phyloP scores from a whole-genome alignment of 176 grass and related monocot genomes.

The Typha latifolia region DNA sequence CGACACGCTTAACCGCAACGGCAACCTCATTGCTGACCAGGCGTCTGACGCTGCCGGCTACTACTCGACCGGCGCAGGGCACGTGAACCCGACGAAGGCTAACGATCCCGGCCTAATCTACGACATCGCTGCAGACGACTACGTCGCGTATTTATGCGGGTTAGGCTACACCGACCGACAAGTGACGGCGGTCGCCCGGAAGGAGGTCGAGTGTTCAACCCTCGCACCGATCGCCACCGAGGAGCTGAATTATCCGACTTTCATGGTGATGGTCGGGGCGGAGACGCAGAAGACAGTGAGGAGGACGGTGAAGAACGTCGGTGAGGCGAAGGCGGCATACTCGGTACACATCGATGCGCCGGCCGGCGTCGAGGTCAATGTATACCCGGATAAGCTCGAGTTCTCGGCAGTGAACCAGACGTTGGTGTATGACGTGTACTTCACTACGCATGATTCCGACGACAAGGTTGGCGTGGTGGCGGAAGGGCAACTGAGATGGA shows the following conservation, averaged over 20 bases:
- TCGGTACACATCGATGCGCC: background rate
- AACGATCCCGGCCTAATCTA: constrained; percentile 10
- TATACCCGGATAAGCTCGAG: background rate
- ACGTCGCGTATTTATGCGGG: constrained; percentile 8
- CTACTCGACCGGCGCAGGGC: constrained; percentile 4
- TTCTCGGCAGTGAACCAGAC: background rate
- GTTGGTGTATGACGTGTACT: background rate
- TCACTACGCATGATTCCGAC: background rate
- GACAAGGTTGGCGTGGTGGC: background rate
- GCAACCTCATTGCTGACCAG: constrained; percentile 3
- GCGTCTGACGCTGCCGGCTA: background rate
- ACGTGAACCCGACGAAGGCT: constrained; percentile 3
- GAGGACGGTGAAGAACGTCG: constrained; percentile 5
- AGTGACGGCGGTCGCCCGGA: background rate
- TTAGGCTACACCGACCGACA: constrained; percentile 12
- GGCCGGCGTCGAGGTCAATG: background rate
- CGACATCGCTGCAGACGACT: constrained; percentile 5
- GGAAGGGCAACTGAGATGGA: constrained; percentile 7
- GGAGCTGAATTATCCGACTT: constrained; percentile 15
- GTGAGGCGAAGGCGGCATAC: background rate
- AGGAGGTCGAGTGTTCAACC: background rate
- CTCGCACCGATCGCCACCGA: background rate
- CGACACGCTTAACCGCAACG: background rate
- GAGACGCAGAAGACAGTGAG: background rate
- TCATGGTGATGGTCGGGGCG: background rate